These are phyloP conservation scores for Nakaseomyces bracarensis DNA, from an alignment of 1,139 yeast species.

Conservation along the genomic window DNA sequence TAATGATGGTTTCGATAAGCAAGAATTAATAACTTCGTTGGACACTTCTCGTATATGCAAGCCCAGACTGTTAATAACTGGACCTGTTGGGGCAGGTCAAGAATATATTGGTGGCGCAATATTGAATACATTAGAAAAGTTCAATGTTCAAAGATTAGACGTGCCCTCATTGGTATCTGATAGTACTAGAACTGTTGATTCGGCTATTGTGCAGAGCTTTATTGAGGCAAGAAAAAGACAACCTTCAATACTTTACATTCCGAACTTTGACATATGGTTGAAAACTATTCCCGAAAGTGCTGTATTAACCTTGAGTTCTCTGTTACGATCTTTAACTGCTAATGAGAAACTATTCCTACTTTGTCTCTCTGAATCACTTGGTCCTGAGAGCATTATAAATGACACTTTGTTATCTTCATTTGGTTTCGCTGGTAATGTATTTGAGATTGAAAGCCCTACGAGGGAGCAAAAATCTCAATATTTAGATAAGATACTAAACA, in stretches of 20 bases:
- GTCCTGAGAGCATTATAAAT: slow-evolving; percentile 8
- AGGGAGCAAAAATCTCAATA: slow-evolving; percentile 42
- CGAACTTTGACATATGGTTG: slow-evolving; percentile 75
- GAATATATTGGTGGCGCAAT: slow-evolving; percentile 79
- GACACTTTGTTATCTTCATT: slow-evolving; percentile 20
- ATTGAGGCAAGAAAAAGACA: slow-evolving; percentile 85
- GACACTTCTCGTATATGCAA: slow-evolving; percentile 66
- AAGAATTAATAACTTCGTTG: slow-evolving; percentile 49
- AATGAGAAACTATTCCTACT: slow-evolving; percentile 70
- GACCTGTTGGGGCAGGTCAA: slow-evolving; percentile 80
- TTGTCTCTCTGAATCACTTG: slow-evolving; percentile 55
- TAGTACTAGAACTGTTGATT: slow-evolving; percentile 75
- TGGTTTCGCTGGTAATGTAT: slow-evolving; percentile 39
- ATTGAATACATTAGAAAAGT: slow-evolving; percentile 77
- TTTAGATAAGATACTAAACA: slow-evolving; percentile 45
- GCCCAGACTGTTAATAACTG: slow-evolving; percentile 71
- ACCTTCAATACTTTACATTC: slow-evolving; percentile 79
- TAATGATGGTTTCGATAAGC: slow-evolving; percentile 49
- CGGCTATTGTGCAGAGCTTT: slow-evolving; percentile 74
- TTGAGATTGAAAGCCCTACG: slow-evolving; percentile 39
- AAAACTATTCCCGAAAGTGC: slow-evolving; percentile 61
- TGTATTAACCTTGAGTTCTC: slow-evolving; percentile 60
- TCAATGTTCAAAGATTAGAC: slow-evolving; percentile 80
- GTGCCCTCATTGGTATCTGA: slow-evolving; percentile 73
- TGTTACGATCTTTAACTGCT: slow-evolving; percentile 60